A percentile compares a stretch with the other conserved stretches of the same genome.
Evolutionary conservation across 2,329 filamentous ascomycete species (phyloP).

Genomic region (Colletotrichum destructivum): DNA sequence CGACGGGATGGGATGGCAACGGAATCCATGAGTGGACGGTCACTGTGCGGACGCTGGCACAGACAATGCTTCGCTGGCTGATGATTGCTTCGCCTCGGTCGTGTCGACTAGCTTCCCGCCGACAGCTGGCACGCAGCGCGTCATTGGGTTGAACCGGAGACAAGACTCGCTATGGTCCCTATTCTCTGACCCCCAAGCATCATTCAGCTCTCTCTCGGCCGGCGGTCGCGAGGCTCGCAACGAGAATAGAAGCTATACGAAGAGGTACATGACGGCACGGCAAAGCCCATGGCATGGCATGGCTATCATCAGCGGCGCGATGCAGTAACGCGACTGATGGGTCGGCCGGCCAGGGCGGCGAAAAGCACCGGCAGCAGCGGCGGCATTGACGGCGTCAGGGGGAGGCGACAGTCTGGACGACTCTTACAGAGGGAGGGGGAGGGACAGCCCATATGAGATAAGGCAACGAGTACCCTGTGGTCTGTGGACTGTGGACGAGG

Average conservation of each 20-base stretch:
- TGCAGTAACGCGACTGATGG: slow-evolving; percentile 33
- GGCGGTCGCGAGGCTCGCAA: slow-evolving; percentile 5
- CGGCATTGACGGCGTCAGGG: slow-evolving; percentile 13
- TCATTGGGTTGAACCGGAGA: slow-evolving; percentile 26
- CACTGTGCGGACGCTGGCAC: slow-evolving; percentile 36
- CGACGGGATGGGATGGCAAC: slow-evolving; percentile 27
- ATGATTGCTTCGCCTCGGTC: slow-evolving; percentile 42
- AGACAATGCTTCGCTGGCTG: slow-evolving; percentile 34
- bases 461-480: slow-evolving; percentile 31
- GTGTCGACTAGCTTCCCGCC: slow-evolving; percentile 36
- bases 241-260: slow-evolving; percentile 36
- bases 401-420: too few species aligned
- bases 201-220: slow-evolving; percentile 17
- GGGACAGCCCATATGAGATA: neutral
- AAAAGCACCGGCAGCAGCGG: slow-evolving; percentile 18
- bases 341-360: slow-evolving; percentile 17
- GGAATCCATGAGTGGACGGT: slow-evolving; percentile 28
- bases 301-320: slow-evolving; percentile 37
- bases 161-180: slow-evolving; percentile 24
- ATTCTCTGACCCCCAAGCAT: slow-evolving; percentile 23
- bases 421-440: neutral
- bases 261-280: neutral
- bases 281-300: slow-evolving; percentile 26
- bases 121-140: slow-evolving; percentile 24
- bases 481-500: neutral